Evolutionary conservation across 208 protist genomes (phyloP).

Genomic region (Entamoeba dispar): DNA sequence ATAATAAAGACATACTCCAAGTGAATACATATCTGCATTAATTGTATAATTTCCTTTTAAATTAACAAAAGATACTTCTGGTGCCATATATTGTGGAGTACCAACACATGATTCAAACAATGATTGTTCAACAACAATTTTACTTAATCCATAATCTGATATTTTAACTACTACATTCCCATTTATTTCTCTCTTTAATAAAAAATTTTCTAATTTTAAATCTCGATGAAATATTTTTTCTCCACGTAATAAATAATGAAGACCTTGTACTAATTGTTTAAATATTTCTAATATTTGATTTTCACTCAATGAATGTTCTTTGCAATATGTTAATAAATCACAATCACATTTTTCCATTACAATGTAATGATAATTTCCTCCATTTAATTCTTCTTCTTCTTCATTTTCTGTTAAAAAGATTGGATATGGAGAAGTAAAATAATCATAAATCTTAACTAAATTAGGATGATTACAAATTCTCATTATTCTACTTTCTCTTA

Average conservation of each 20-base stretch:
- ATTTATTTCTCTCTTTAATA: not conserved
- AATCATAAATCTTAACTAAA: not conserved
- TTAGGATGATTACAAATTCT: not conserved
- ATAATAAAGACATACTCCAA: not conserved
- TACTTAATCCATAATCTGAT: not conserved
- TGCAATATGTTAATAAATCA: not conserved
- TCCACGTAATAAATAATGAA: not conserved
- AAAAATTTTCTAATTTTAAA: not conserved
- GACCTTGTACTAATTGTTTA: not conserved
- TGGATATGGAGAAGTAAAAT: not conserved
- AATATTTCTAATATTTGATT: not conserved
- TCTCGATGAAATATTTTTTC: not conserved
- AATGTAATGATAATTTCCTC: not conserved
- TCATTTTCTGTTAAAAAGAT: not conserved
- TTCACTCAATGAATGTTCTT: not conserved
- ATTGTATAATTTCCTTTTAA: not conserved
- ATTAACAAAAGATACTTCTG: not conserved
- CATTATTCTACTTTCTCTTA: not conserved
- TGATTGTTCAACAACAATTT: not conserved
- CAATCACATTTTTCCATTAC: not conserved
- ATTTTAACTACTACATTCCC: not conserved
- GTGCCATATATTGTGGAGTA: not conserved
- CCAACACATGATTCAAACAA: not conserved
- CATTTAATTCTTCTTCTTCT: not conserved
- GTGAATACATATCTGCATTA: not conserved